Percentiles rank a stretch among this genome's conserved stretches.
Conservation (phyloP, 192 early-diverging fungal genomes). For the Rhizoclosmatium sp. region DNA sequence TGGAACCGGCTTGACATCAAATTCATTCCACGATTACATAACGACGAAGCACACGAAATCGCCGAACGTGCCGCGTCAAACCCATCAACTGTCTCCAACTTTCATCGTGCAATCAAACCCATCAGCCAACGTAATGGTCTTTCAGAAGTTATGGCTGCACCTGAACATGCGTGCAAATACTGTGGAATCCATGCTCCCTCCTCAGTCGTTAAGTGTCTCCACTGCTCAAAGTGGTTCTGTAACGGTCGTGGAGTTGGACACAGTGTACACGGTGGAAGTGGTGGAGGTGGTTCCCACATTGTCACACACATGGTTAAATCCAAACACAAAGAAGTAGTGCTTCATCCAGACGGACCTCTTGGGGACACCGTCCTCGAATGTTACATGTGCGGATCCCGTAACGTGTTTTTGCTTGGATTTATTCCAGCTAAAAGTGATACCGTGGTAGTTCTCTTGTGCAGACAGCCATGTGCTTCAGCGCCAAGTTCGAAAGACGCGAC, state of each 20-base stretch:
- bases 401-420: constrained; percentile 96
- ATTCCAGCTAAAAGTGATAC: constrained; percentile 99
- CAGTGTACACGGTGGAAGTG: constrained; percentile 20
- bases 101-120: neutral
- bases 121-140: constrained; percentile 21
- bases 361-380: constrained; percentile 96
- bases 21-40: neutral
- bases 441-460: constrained; percentile 96
- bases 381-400: constrained; percentile 95
- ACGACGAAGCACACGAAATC: neutral
- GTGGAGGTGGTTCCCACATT: constrained; percentile 91
- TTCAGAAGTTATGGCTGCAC: constrained; percentile 60
- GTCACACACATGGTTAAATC: constrained; percentile 93
- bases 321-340: constrained; percentile 92
- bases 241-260: constrained; percentile 80
- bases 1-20: constrained; percentile 12
- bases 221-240: constrained; percentile 96
- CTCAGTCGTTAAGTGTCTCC: constrained; percentile 91
- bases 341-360: constrained; percentile 92
- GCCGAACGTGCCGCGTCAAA: neutral
- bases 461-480: constrained; percentile 91
- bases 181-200: constrained; percentile 90
- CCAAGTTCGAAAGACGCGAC: constrained; percentile 87
- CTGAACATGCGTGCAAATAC: constrained; percentile 88
- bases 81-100: neutral